Evolutionary conservation across 2,329 filamentous ascomycete genomes (phyloP), one percentile per base, ranked within the genome.

Genomic region (Gremmenia infestans): DNA sequence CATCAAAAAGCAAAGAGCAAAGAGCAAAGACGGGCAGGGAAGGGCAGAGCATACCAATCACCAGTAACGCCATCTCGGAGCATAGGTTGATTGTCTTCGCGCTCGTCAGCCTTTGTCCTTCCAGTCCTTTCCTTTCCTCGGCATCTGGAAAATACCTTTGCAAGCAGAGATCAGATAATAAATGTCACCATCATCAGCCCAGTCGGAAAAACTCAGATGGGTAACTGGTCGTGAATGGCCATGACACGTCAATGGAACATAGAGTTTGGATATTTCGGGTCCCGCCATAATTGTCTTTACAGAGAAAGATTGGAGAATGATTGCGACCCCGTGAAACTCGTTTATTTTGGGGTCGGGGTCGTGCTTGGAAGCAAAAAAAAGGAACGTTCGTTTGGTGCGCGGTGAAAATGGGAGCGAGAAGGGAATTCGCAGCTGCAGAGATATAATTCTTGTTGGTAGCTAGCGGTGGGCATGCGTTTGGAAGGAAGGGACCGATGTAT

Each of bases 31-130:
- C 2, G 25, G 19, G 19, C 19, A 28, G 25, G 25, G 25, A 28
- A 37, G 36, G 57, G 50, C 17, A 48, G 15, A 48, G 64, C 78
- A 58, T 77, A 89, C 89, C 92, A 97, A 73, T 97, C 92, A 57
- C 94, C 94, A 48, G 93, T 99, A 59, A 95, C 82, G 60, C 94
- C 94, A 75, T 97, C 91, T 63, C 94, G 89, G 65, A 99, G 87
- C 92, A 97, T 97, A 50, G 94, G 94, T 72, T 97, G 97, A 69
- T 93, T 93, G 78, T 99, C 94, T 92, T 72, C 54, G 57, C 57
- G 19, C 11, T 66, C 25, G 54, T 66, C 42, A 62, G 63, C 48
- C 46, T 52, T 22, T 32, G 46, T 22, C 45, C 42, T 25, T 50
- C 37, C 2, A 22, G 36, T 32, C 12, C n/a, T 25, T 48, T 5